Percentiles rank a stretch among this genome's conserved stretches.
Evolutionary conservation across 495 filamentous ascomycete species (phyloP).

Genomic region (Astrothelium subdiscretum): DNA sequence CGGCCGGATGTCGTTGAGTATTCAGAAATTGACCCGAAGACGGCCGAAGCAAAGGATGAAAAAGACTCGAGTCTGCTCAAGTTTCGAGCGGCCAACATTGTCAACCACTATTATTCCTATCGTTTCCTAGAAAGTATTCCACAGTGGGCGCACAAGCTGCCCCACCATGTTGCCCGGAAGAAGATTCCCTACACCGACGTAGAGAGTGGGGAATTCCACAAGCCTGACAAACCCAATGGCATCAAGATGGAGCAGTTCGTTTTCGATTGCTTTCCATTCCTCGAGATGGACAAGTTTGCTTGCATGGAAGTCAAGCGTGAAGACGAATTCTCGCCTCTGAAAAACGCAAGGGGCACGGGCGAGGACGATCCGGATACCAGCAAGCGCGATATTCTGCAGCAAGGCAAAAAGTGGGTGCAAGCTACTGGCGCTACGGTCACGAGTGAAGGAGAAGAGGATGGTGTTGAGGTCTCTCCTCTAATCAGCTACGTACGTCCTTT

Average conservation of each 20-base stretch:
- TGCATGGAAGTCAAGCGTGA: conserved; percentile 92
- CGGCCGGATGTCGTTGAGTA: conserved; percentile 98
- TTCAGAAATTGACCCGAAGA: conserved; percentile 84
- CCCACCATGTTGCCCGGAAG: conserved; percentile 93
- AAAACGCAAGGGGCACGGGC: conserved; percentile 84
- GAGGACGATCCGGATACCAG: conserved; percentile 94
- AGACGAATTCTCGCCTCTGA: conserved; percentile 96
- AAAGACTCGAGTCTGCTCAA: conserved; percentile 75
- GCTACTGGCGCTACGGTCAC: conserved; percentile 65
- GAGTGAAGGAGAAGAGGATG: conserved; percentile 55
- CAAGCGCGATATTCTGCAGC: conserved; percentile 74
- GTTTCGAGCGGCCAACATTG: conserved; percentile 97
- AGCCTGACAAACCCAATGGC: conserved; percentile 89
- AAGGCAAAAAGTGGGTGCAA: conserved; percentile 76
- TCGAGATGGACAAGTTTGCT: conserved; percentile 79
- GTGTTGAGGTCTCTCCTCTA: conserved; percentile 85
- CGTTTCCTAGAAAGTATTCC: conserved; percentile 85
- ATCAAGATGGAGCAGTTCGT: conserved; percentile 99
- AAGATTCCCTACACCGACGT: conserved; percentile 80
- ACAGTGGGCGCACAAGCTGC: conserved; percentile 69
- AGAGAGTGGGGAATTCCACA: conserved; percentile 63
- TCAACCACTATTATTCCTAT: conserved; percentile 99
- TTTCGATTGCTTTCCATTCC: conserved; percentile 93
- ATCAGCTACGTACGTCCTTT: conserved; percentile 79
- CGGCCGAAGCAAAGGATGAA: conserved; percentile 77